These are phyloP conservation scores for Colletotrichum graminicola DNA, from an alignment of 2,329 filamentous ascomycete genomes.

Conservation along the genomic window DNA sequence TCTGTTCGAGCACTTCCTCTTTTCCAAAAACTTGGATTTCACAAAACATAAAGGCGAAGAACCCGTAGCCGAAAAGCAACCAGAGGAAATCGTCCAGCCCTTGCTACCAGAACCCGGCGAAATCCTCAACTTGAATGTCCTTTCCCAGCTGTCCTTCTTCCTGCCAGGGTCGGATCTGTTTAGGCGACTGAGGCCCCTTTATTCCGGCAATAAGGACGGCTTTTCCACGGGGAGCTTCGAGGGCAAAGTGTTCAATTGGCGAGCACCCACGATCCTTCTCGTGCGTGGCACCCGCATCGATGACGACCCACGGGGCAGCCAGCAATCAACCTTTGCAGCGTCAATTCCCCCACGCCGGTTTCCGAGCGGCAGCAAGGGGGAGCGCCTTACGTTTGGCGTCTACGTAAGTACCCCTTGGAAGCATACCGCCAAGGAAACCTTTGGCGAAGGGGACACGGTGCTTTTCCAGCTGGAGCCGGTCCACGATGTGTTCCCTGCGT, in stretches of 20 bases:
- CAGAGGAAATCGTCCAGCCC: constrained; percentile 56
- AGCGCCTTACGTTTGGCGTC: constrained; percentile 74
- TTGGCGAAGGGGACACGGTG: constrained; percentile 72
- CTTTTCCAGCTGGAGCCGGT: constrained; percentile 80
- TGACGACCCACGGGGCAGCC: constrained; percentile 61
- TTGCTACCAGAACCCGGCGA: constrained; percentile 65
- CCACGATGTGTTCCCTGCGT: constrained; percentile 79
- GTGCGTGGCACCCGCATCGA: constrained; percentile 73
- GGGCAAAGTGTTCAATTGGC: constrained; percentile 81
- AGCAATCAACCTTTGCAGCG: constrained; percentile 69
- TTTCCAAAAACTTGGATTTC: constrained; percentile 78
- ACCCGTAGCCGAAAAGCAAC: constrained; percentile 35
- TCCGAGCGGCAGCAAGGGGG: constrained; percentile 61
- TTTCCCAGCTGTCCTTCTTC: constrained; percentile 81
- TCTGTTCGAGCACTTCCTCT: constrained; percentile 81
- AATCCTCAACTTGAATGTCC: constrained; percentile 72
- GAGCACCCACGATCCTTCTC: constrained; percentile 78
- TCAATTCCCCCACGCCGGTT: constrained; percentile 74
- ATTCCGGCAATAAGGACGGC: constrained; percentile 77
- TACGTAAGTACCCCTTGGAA: constrained; percentile 78
- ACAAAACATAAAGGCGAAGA: constrained; percentile 61
- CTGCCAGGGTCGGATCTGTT: constrained; percentile 75
- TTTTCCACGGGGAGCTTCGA: constrained; percentile 85
- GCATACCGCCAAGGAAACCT: constrained; percentile 75
- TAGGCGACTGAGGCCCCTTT: constrained; percentile 73